Percentiles rank a stretch among this genome's conserved stretches.
Conservation (phyloP, 108 stramenopile genomes). For the Phaeodactylum tricornutum region DNA sequence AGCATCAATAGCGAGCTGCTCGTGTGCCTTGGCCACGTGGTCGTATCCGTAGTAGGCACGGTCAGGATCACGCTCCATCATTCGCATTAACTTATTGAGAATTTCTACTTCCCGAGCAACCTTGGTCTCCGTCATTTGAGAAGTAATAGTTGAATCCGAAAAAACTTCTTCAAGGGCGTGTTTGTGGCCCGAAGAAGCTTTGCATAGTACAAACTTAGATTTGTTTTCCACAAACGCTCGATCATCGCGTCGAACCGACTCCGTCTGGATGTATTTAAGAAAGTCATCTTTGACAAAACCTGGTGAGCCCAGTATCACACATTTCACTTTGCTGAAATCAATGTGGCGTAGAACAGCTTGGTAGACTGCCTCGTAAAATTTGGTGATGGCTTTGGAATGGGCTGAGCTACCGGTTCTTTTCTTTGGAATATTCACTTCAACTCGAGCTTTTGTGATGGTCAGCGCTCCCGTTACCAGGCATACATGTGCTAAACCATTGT, state of each 20-base stretch:
- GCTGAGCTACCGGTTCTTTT: slow-evolving; percentile 77
- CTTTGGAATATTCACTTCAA: slow-evolving; percentile 90
- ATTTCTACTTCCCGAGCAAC: slow-evolving; percentile 85
- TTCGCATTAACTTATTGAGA: slow-evolving; percentile 82
- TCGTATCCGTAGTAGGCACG: slow-evolving; percentile 87
- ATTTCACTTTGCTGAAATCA: slow-evolving; percentile 83
- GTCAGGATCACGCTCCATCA: slow-evolving; percentile 85
- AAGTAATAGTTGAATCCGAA: slow-evolving; percentile 70
- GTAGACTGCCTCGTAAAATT: slow-evolving; percentile 92
- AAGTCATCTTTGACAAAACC: slow-evolving; percentile 95
- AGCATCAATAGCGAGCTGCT: slow-evolving; percentile 84
- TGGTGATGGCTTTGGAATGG: slow-evolving; percentile 78
- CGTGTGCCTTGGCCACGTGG: slow-evolving; percentile 77
- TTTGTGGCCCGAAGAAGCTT: slow-evolving; percentile 89
- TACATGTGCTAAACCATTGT: slow-evolving; percentile 84
- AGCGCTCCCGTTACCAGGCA: slow-evolving; percentile 88
- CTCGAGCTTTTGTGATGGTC: slow-evolving; percentile 83
- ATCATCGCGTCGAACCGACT: slow-evolving; percentile 75
- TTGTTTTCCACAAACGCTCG: slow-evolving; percentile 81
- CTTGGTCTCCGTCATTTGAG: slow-evolving; percentile 82
- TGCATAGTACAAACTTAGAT: slow-evolving; percentile 88
- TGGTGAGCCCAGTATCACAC: slow-evolving; percentile 80
- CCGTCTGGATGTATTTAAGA: slow-evolving; percentile 67
- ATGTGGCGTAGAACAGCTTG: slow-evolving; percentile 83
- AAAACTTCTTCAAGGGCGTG: slow-evolving; percentile 92